Base-by-base conservation (phyloP, 83 land plant genomes). In the Diphasiastrum complanatum region DNA sequence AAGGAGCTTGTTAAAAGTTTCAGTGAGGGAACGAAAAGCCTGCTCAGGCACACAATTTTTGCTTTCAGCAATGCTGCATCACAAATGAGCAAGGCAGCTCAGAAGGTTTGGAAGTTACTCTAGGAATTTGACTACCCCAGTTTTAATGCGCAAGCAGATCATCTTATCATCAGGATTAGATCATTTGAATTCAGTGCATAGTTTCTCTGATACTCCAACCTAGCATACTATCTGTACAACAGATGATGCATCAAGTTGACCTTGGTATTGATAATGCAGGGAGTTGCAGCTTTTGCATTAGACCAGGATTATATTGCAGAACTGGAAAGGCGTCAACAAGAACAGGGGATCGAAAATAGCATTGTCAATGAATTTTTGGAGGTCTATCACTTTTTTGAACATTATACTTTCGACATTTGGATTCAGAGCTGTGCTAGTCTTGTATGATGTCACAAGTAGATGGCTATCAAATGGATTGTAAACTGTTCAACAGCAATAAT, bases 11-110 rank as follows among this genome's bases (percentile, higher is more conserved):
- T 84, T 33, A 73, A 80, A 46, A 89, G 99, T 40, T 47, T 95
- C 60, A 89, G 79, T 27, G 73, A 78, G 48, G 99, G 99, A 16
- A 90, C 93, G 6, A 75, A 71, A 27, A 90, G 96, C 76, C 85
- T 95, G 27, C 38, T 86, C 10, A 81, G 80, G 49, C 89, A 82
- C 60, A 95, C 97, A 54, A 76, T 95, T 11, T 95, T 84, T 72
- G 99, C 99, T 2, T 49, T 90, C 5, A 89, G 97, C 79, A 88
- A 87, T 79, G 99, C 99, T 76, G 80, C 99, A 6, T 81, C 85
- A 51, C 97, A 85, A 58, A 84, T 95, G 75, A 95, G 95, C 63
- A 95, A 79, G 75, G 85, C 85, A 63, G 99, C 97, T 55, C 88
- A 77, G 29, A 90, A 95, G 99, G 99, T 95, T 48, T 27, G 33